Conservation (phyloP, 2,329 filamentous ascomycete species). For the Calonectria montana region DNA sequence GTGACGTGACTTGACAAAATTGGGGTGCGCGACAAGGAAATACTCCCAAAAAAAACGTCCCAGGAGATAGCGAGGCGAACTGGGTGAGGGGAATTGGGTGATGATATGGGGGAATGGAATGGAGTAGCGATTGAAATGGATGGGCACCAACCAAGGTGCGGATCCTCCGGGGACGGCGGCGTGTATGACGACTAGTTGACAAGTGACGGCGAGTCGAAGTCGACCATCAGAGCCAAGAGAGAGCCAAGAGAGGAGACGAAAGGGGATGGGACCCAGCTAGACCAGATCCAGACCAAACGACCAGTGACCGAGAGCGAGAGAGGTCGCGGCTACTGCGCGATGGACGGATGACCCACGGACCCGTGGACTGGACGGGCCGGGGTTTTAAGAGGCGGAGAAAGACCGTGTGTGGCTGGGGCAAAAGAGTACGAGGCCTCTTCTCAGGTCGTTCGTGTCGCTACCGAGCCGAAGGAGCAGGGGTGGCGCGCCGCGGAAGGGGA, state of each 20-base stretch:
- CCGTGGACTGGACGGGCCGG: constrained; percentile 8
- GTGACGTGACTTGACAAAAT: constrained; percentile 40
- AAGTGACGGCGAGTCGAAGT: constrained; percentile 14
- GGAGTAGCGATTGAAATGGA: constrained; percentile 11
- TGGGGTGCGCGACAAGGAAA: constrained; percentile 16
- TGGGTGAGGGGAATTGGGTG: background rate
- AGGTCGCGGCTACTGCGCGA: constrained; percentile 21
- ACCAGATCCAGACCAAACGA: constrained; percentile 13
- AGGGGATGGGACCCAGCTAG: constrained; percentile 1
- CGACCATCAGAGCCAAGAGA: constrained; percentile 13
- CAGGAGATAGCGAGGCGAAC: background rate
- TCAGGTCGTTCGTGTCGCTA: constrained; percentile 19
- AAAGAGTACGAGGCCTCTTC: constrained; percentile 21
- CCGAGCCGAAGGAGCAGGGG: constrained; percentile 3
- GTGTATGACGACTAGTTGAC: constrained; percentile 17
- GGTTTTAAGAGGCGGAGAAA: constrained; percentile 25
- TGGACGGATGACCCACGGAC: constrained; percentile 20
- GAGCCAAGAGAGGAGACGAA: constrained; percentile 1
- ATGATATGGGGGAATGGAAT: constrained; percentile 5
- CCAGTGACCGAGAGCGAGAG: background rate
- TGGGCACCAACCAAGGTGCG: constrained; percentile 19
- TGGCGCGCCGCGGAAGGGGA: background rate
- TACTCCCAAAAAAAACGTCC: constrained; percentile 6
- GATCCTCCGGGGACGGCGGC: constrained; percentile 27
- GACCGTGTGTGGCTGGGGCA: constrained; percentile 25